Percentiles rank a stretch among this genome's conserved stretches.
These are phyloP conservation scores for Multifurca ochricompacta DNA, from an alignment of 768 basidiomycete genomes.

Conservation along the genomic window DNA sequence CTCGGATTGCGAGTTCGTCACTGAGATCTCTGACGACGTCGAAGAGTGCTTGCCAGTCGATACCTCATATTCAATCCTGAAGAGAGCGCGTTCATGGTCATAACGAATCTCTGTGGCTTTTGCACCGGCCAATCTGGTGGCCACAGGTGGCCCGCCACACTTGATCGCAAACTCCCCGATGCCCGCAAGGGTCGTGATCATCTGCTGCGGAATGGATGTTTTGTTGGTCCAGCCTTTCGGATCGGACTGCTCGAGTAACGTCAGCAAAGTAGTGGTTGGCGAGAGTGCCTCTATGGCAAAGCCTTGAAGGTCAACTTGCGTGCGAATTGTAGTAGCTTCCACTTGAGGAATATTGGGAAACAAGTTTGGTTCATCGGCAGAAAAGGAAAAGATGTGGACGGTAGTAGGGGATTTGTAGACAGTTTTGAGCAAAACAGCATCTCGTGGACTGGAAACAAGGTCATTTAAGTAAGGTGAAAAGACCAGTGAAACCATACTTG, in stretches of 20 bases:
- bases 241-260: conserved; percentile 92
- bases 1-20: conserved; percentile 13
- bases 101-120: conserved; percentile 68
- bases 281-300: conserved; percentile 96
- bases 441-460: conserved; percentile 57
- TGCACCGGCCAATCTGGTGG: conserved; percentile 76
- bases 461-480: conserved; percentile 17
- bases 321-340: conserved; percentile 78
- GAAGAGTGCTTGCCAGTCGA: conserved; percentile 40
- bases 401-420: conserved; percentile 95
- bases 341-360: conserved; percentile 65
- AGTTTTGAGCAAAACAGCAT: conserved; percentile 85
- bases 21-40: conserved; percentile 12
- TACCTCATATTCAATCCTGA: conserved; percentile 79
- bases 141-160: conserved; percentile 88
- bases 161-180: conserved; percentile 96
- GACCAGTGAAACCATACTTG: conserved; percentile 47
- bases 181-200: conserved; percentile 83
- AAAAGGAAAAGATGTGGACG: conserved; percentile 93
- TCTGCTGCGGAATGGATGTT: conserved; percentile 86
- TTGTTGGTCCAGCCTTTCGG: conserved; percentile 98
- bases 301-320: conserved; percentile 96
- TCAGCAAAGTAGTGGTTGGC: conserved; percentile 89
- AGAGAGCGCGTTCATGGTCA: conserved; percentile 77
- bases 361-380: conserved; percentile 80